These are phyloP conservation scores for Yarrowia galli DNA, from an alignment of 1,139 yeast genomes.

Conservation along the genomic window DNA sequence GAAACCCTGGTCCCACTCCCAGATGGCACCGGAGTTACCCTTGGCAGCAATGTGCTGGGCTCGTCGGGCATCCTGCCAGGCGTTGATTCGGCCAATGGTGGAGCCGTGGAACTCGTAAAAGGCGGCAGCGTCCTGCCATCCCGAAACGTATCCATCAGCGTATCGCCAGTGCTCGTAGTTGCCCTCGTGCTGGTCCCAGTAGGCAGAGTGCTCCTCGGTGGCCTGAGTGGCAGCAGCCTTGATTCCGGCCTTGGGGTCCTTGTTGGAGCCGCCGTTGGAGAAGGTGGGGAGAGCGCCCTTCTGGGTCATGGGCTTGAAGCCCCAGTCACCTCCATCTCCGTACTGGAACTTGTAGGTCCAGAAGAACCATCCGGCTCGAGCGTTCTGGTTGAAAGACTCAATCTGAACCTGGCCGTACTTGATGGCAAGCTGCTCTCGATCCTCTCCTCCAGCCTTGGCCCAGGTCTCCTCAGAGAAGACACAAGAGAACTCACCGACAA, in stretches of 20 bases:
- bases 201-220: constrained; percentile 60
- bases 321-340: constrained; percentile 98
- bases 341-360: constrained; percentile 90
- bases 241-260: constrained; percentile 49
- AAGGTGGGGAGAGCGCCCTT: constrained; percentile 63
- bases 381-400: constrained; percentile 58
- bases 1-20: constrained; percentile 94
- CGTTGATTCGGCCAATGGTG: constrained; percentile 70
- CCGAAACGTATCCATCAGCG: constrained; percentile 75
- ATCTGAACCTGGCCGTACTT: constrained; percentile 55
- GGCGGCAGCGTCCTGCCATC: constrained; percentile 71
- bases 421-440: constrained; percentile 57
- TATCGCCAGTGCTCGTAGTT: constrained; percentile 84
- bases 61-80: constrained; percentile 67
- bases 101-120: constrained; percentile 77
- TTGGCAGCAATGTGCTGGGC: constrained; percentile 63
- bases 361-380: constrained; percentile 76
- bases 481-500: constrained; percentile 91
- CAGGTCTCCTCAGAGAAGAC: constrained; percentile 80
- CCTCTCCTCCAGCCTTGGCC: constrained; percentile 57
- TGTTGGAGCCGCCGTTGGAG: constrained; percentile 44
- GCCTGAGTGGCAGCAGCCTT: constrained; percentile 55
- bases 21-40: constrained; percentile 63
- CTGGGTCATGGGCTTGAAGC: constrained; percentile 77
- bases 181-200: constrained; percentile 73